Conservation (phyloP, 2,329 filamentous ascomycete species). For the Cladophialophora psammophila region DNA sequence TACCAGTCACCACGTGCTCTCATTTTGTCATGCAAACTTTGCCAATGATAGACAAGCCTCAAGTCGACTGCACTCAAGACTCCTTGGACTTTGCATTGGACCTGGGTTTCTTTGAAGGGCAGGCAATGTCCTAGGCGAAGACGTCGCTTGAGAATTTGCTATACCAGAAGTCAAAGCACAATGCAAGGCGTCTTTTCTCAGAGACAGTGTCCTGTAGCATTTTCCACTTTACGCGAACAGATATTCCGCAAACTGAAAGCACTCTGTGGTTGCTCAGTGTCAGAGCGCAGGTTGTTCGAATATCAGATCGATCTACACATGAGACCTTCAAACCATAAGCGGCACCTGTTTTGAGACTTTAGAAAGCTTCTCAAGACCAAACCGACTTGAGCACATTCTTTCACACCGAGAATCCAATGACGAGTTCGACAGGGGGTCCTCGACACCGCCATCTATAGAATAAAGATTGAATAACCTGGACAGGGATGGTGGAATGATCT, state of each 20-base stretch:
- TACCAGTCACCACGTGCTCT: neutral
- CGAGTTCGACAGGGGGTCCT: too few species aligned
- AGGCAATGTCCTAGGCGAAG: too few species aligned
- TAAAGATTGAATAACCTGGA: too few species aligned
- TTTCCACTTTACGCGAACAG: neutral
- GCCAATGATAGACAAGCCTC: neutral
- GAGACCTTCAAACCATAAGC: neutral
- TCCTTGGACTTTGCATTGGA: too few species aligned
- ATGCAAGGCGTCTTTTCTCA: neutral
- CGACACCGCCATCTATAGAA: too few species aligned
- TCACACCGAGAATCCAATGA: too few species aligned
- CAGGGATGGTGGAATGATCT: too few species aligned
- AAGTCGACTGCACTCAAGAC: neutral
- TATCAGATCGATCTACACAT: neutral
- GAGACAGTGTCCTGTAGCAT: neutral
- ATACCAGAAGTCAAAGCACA: neutral
- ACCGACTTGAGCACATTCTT: too few species aligned
- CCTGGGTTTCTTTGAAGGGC: neutral
- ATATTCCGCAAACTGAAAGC: neutral
- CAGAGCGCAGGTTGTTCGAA: neutral
- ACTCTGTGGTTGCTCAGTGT: neutral
- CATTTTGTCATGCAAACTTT: too few species aligned
- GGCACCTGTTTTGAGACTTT: too few species aligned
- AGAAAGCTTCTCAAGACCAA: too few species aligned
- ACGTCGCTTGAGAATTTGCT: neutral